Conservation (phyloP, 176 grass and related monocot species). For the Cocos nucifera region DNA sequence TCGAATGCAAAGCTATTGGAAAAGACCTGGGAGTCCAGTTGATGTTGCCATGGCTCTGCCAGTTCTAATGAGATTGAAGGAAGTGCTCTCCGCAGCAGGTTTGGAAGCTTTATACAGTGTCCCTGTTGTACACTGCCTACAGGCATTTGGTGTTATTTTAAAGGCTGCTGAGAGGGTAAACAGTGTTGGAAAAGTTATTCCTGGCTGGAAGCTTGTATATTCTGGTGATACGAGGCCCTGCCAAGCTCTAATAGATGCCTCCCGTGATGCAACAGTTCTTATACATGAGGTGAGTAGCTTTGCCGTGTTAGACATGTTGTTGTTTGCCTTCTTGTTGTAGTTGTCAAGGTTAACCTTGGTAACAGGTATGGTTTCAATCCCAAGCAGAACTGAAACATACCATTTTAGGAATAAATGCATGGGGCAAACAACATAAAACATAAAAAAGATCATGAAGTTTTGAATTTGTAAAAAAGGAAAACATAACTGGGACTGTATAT, state of each 20-base stretch:
- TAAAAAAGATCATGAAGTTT: too few species aligned
- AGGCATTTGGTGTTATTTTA: slow-evolving; percentile 85
- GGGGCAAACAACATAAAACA: too few species aligned
- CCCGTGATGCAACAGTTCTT: slow-evolving; percentile 75
- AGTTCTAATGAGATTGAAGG: slow-evolving; percentile 47
- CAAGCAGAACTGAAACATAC: too few species aligned
- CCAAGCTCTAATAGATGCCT: slow-evolving; percentile 67
- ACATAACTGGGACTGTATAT: too few species aligned
- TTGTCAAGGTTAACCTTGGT: too few species aligned
- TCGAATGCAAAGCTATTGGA: slow-evolving; percentile 79
- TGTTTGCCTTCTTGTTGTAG: background rate
- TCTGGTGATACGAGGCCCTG: slow-evolving; percentile 87
- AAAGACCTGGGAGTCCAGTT: slow-evolving; percentile 50
- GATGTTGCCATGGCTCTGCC: slow-evolving; percentile 29
- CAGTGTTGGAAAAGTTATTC: slow-evolving; percentile 38
- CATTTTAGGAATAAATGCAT: too few species aligned
- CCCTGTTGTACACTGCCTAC: slow-evolving; percentile 73
- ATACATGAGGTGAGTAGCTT: slow-evolving; percentile 71
- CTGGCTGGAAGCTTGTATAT: slow-evolving; percentile 94
- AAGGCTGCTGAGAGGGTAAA: slow-evolving; percentile 35
- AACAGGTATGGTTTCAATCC: too few species aligned
- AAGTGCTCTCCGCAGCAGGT: slow-evolving; percentile 45
- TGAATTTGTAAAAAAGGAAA: too few species aligned
- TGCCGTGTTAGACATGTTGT: background rate
- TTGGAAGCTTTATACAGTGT: slow-evolving; percentile 80